Evolutionary conservation across 306 rosid genomes (phyloP).

Genomic region (Myrica gale): DNA sequence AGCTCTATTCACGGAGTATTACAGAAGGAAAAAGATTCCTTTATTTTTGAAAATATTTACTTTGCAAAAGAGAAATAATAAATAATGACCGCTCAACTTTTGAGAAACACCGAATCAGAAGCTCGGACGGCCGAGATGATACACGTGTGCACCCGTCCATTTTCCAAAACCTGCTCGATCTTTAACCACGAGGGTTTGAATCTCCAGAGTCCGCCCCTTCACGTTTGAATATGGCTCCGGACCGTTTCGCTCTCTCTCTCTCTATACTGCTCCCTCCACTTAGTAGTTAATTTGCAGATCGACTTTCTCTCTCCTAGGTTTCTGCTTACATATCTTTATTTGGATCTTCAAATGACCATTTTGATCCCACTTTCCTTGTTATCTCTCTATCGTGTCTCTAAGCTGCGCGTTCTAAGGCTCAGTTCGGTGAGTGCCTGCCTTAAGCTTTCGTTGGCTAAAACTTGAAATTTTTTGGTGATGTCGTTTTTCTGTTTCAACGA

Average conservation of each 20-base stretch:
- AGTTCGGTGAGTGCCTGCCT: slow-evolving; percentile 36
- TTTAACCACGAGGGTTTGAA: slow-evolving; percentile 62
- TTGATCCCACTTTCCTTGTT: slow-evolving; percentile 14
- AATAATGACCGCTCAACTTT: slow-evolving; percentile 33
- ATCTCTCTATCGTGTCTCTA: slow-evolving; percentile 14
- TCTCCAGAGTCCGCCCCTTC: slow-evolving; percentile 59
- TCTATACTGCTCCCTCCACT: slow-evolving; percentile 4
- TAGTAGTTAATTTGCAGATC: slow-evolving; percentile 34
- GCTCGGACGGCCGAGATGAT: background rate
- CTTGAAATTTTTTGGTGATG: background rate
- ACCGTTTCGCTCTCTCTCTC: slow-evolving; percentile 41
- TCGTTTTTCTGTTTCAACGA: background rate
- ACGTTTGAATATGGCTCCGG: slow-evolving; percentile 62
- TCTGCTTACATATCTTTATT: slow-evolving; percentile 11
- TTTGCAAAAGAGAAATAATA: background rate
- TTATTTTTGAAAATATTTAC: background rate
- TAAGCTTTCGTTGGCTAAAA: background rate
- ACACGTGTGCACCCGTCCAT: slow-evolving; percentile 33
- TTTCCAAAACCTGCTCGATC: slow-evolving; percentile 29
- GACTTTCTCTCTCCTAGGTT: slow-evolving; percentile 1
- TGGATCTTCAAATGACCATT: slow-evolving; percentile 47
- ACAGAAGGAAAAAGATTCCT: too few species aligned
- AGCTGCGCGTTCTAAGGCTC: slow-evolving; percentile 31
- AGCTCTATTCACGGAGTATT: too few species aligned
- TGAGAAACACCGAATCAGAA: slow-evolving; percentile 8